Base-by-base conservation (phyloP, 345 rosid species). In the Acer yangbiense region DNA sequence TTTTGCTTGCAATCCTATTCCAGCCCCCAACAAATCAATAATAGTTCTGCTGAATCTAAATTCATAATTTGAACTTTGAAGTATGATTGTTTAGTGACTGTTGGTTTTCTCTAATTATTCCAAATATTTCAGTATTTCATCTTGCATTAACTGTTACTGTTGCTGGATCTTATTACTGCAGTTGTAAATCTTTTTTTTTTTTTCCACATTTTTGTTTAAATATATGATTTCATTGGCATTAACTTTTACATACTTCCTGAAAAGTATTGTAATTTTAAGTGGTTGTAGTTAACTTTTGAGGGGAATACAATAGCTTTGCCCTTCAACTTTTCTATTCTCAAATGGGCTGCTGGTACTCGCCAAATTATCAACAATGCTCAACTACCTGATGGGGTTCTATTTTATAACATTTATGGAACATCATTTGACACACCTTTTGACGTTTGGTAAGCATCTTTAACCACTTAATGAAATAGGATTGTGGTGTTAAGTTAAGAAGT, bases 381-480 rank as follows among this genome's bases (percentile, higher is more conserved):
- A 80, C 91, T 94, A 68, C 97, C 97, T 2, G 81, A 86, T 80
- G 93, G 89, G 70, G 88, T 94, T 52, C 70, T 85, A 78, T 94
- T 91, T 86, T 94, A 91, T 75, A 94, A 91, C 85, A 89, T 94
- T 29, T 91, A 76, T 65, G 98, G 97, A 83, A 89, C 89, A 79
- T 86, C 98, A 18, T 86, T 77, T 67, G 93, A 91, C 82, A 91
- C 97, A 0, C 96, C 94, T 69, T 94, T 94, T 35, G 91, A 94
- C 82, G 96, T 92, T 78, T 81, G 96, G 97, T 94, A 90, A 68
- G 89, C 78, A 69, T 52, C 23, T 48, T 48, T 23, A 76, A 71
- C 46, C 23, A 0, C 57, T 46, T 55, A 17, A 44, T 50, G 16
- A 13, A 27, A 67, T 72, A n/a, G 23, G 43, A 23, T 39, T 39